A percentile compares a stretch with the other conserved stretches of the same genome.
Evolutionary conservation across 1,284 basidiomycete species (phyloP).

Genomic region (Moesziomyces sp.): DNA sequence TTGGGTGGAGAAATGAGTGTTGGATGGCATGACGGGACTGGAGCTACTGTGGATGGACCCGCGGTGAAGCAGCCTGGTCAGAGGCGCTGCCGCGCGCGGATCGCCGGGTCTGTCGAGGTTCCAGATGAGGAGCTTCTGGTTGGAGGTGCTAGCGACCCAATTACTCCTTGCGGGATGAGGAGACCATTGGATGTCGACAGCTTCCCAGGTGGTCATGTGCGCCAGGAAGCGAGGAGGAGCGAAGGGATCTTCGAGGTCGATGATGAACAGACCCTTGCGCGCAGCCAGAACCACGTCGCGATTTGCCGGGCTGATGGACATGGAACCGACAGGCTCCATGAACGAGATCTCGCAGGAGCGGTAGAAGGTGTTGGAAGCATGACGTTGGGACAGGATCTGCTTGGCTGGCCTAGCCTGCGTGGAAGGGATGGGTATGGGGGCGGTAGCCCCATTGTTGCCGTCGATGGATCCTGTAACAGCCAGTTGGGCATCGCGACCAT

Average conservation of each 20-base stretch:
- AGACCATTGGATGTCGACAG: conserved; percentile 94
- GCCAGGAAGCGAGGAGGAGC: conserved; percentile 91
- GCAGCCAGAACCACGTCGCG: conserved; percentile 67
- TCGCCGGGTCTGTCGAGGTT: conserved; percentile 74
- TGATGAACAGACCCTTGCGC: conserved; percentile 92
- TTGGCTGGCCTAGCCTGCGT: conserved; percentile 16
- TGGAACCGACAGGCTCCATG: conserved; percentile 65
- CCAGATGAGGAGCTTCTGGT: conserved; percentile 96
- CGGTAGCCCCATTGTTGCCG: conserved; percentile 8
- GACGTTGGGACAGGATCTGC: conserved; percentile 27
- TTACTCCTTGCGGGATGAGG: conserved; percentile 85
- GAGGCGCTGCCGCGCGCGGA: conserved; percentile 27
- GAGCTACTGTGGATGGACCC: conserved; percentile 33
- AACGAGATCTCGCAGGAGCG: conserved; percentile 48
- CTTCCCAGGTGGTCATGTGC: conserved; percentile 95
- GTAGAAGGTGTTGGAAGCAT: conserved; percentile 47
- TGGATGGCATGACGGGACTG: conserved; percentile 35
- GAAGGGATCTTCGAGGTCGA: conserved; percentile 88
- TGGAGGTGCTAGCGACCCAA: conserved; percentile 93
- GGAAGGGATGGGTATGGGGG: conserved; percentile 26
- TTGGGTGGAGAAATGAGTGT: conserved; percentile 30
- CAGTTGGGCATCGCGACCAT: conserved; percentile 35
- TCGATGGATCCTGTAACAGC: conserved; percentile 21
- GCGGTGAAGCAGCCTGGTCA: conserved; percentile 24
- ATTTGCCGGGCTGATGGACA: conserved; percentile 65